Percentiles rank a stretch among this genome's conserved stretches.
Conservation (phyloP, 2,329 filamentous ascomycete species). For the Claviceps spartinae region DNA sequence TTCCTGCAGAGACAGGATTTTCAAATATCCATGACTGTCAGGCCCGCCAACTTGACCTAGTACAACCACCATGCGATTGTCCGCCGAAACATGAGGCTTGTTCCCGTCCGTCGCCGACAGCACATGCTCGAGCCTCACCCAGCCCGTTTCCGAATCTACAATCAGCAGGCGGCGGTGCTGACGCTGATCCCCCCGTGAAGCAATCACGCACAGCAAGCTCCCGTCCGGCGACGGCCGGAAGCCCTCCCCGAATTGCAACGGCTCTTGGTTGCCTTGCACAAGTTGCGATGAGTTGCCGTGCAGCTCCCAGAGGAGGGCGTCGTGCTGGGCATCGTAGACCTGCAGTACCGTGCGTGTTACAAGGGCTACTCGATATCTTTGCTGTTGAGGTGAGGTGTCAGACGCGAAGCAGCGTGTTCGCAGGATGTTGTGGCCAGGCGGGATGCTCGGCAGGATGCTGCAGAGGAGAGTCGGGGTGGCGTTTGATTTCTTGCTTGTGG, state of each 20-base stretch:
- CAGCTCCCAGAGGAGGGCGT: conserved; percentile 6
- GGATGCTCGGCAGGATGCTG: conserved; percentile 3
- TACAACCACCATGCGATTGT: conserved; percentile 3
- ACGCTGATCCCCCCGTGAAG: background rate
- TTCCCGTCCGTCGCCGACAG: conserved; percentile 1
- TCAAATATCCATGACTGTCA: background rate
- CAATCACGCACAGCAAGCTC: conserved; percentile 3
- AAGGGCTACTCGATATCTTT: conserved; percentile 1
- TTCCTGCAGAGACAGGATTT: background rate
- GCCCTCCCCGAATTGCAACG: conserved; percentile 1
- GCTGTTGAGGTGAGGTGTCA: background rate
- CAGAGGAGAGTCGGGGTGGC: background rate
- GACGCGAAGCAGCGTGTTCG: conserved; percentile 3
- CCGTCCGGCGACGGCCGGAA: conserved; percentile 5
- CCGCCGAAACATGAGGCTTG: conserved; percentile 3
- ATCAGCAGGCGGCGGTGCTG: conserved; percentile 3
- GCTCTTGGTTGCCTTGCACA: conserved; percentile 3
- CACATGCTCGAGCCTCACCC: conserved; percentile 1
- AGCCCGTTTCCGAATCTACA: conserved; percentile 3
- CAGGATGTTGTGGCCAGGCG: background rate
- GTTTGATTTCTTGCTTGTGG: conserved; percentile 1
- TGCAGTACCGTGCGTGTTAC: conserved; percentile 1
- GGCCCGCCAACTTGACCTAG: background rate
- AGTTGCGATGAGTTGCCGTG: conserved; percentile 6
- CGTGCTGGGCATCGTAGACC: conserved; percentile 2